Evolutionary conservation across 257 asterid species (phyloP).

Genomic region (Pogostemon cablin): DNA sequence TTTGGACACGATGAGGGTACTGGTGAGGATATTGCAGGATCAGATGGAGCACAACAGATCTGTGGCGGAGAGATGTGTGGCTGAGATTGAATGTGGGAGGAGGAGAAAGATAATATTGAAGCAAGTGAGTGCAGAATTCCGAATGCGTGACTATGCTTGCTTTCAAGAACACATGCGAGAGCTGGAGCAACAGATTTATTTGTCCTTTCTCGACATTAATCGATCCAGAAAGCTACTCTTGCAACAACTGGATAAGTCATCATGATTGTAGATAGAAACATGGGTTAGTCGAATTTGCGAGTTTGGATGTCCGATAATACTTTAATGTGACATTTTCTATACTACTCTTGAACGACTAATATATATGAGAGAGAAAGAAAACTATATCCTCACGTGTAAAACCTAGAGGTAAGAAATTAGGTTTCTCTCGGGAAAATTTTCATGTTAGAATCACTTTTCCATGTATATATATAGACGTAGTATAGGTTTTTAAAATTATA

Average conservation of each 20-base stretch:
- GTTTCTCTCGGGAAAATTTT: no score
- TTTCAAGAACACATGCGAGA: slow-evolving; percentile 59
- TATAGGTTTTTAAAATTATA: no score
- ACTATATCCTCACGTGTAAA: no score
- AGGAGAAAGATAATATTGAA: slow-evolving; percentile 44
- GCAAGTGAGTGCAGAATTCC: slow-evolving; percentile 53
- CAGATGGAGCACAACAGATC: slow-evolving; percentile 62
- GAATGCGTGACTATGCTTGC: slow-evolving; percentile 33
- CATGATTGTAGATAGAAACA: not conserved
- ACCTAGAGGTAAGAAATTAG: no score
- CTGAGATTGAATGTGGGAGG: slow-evolving; percentile 29
- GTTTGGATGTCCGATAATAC: no score
- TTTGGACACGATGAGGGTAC: slow-evolving; percentile 57
- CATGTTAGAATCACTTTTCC: no score
- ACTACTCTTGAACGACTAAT: no score
- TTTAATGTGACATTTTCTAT: no score
- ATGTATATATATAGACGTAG: no score
- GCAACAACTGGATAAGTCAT: slow-evolving; percentile 19
- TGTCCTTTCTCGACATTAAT: slow-evolving; percentile 66
- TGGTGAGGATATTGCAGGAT: slow-evolving; percentile 50
- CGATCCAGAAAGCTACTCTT: slow-evolving; percentile 58
- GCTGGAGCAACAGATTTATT: slow-evolving; percentile 63
- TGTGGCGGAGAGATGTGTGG: slow-evolving; percentile 49
- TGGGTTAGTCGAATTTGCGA: no score
- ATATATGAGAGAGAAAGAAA: no score